Evolutionary conservation across 805 yeast genomes (phyloP), one percentile per base, ranked within the genome.

Genomic region (Hanseniaspora mollemarum): DNA sequence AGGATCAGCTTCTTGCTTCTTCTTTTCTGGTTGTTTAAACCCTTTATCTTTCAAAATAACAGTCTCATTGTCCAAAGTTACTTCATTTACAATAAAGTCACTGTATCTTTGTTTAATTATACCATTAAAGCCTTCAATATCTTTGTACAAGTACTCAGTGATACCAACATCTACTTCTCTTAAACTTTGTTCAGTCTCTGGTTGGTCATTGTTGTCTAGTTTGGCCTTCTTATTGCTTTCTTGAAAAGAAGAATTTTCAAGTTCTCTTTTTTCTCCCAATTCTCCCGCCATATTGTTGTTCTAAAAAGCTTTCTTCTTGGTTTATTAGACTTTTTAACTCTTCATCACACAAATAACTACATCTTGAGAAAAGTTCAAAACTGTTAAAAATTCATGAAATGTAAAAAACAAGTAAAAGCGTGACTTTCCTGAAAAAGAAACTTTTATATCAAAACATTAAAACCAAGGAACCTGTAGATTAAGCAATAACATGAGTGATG

Each of bases 31-130:
- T 71, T 73, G 66, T 67, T 72, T 70, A 40, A 82, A 68, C 4
- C 96, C 96, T 49, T 78, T 76, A 59, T 88, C 95, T 9, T 67
- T 62, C 54, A 92, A 70, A 62, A 81, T 88, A 12, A 88, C 75
- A 1, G 87, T 95, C 1, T 75, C 66, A 1, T 85, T 94, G 21
- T 76, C 67, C 28, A 67, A 58, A 54, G 73, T 82, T 52, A 92
- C 82, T 65, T 92, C 99, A 65, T 87, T 86, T 41, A 92, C 99
- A 61, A 86, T 73, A 63, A 92, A 92, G 63, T 92, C 99, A 12
- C 95, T 81, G 66, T 87, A 88, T 54, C 96, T 71, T 61, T 85
- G 94, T 64, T 92, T 92, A 58, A 92, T 71, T 13, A 75, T 72
- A 2, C 97, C 98, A 16, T 64, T 63, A 56, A 92, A 86, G 2